Evolutionary conservation across 140 eudicot genomes (phyloP), one percentile per base, ranked within the genome.

Genomic region (Cichorium intybus): DNA sequence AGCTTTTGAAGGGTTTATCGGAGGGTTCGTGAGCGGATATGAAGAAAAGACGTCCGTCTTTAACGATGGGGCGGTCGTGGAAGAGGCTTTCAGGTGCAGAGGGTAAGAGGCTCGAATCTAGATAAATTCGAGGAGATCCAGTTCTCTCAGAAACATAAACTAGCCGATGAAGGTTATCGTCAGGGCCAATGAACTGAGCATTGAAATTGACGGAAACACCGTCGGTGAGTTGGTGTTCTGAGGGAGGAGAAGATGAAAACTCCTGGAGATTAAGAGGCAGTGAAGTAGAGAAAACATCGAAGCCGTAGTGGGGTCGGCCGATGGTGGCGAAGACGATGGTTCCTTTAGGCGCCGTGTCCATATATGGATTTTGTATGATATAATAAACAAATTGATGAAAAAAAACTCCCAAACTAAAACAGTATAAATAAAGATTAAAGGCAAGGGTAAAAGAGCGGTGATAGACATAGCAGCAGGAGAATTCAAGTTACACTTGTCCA

Each of bases 281-380:
- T 7, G 41, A 24, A 55, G 74, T 28, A 50, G 87, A 77, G 79
- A 83, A 86, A 52, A 86, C 68, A 27, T 82, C 89, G 68, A 84
- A 87, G 41, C 92, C 92, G 73, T 73, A 87, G 15, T 82, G 27
- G 4, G 86, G 77, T 28, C 86, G 79, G 66, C 95, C 88, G 21
- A 90, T 47, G 66, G 94, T 76, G 81, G 86, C 29, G 86, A 87
- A 90, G 69, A 90, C 41, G 46, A 90, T 63, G 60, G 88, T 84
- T 49, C 97, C 94, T 7, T 22, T 69, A 2, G 76, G 87, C 24
- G 76, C 84, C 24, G 58, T 62, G 15, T 66, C 59, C 73, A 70
- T 62, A 15, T n/a, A n/a, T n/a, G n/a, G n/a, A n/a, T n/a, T n/a
- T n/a, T n/a, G n/a, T n/a, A n/a, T n/a, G n/a, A n/a, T n/a, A n/a